Percentiles rank a stretch among this genome's conserved stretches.
These are phyloP conservation scores for Perkinsus olseni DNA, from an alignment of 169 alveolate species.

Conservation along the genomic window DNA sequence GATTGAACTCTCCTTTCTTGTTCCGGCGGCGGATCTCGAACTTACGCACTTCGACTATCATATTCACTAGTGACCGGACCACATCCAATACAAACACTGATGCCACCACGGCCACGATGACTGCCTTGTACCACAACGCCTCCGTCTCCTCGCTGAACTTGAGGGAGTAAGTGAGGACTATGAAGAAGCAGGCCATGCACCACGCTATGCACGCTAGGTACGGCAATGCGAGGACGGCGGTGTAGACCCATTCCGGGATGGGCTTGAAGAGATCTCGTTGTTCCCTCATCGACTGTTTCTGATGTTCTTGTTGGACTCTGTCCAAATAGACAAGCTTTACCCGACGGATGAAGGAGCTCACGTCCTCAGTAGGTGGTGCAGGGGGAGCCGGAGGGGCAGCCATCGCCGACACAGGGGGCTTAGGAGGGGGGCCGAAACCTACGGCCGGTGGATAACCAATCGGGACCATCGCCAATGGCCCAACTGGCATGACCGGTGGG, in stretches of 20 bases:
- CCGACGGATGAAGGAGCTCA: neutral
- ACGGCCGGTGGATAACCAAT: neutral
- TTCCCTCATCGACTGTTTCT: neutral
- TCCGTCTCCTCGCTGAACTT: neutral
- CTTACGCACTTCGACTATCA: slow-evolving; percentile 10
- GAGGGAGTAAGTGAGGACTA: neutral
- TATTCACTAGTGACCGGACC: neutral
- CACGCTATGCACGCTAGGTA: neutral
- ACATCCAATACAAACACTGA: neutral
- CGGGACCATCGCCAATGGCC: neutral
- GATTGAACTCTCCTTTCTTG: neutral
- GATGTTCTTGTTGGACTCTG: slow-evolving; percentile 3
- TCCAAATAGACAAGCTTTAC: slow-evolving; percentile 5
- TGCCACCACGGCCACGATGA: neutral
- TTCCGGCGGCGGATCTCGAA: slow-evolving; percentile 14
- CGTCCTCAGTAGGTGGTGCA: slow-evolving; percentile 14
- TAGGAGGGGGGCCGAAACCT: neutral
- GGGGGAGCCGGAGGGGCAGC: slow-evolving; percentile 10
- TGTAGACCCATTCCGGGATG: neutral
- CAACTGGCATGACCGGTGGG: neutral
- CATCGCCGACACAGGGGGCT: neutral
- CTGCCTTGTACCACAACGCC: slow-evolving; percentile 5
- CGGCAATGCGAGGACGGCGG: neutral
- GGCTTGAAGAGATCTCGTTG: neutral
- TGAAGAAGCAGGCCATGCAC: neutral